Percentiles rank a stretch among this genome's conserved stretches.
These are phyloP conservation scores for Phaeosphaeria sp. DNA, from an alignment of 2,329 filamentous ascomycete species.

Conservation along the genomic window DNA sequence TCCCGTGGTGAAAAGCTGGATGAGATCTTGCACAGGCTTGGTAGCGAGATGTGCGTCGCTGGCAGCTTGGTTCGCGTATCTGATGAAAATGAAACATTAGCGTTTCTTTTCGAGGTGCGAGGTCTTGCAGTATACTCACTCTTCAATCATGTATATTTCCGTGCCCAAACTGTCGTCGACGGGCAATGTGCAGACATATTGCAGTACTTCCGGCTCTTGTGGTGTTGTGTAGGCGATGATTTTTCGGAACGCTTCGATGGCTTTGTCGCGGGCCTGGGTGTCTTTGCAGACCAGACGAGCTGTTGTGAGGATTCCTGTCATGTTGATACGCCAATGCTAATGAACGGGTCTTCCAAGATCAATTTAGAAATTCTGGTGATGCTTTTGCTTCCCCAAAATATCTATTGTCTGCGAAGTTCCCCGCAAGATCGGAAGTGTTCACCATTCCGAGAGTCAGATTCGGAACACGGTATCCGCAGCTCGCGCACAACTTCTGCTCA, in stretches of 20 bases:
- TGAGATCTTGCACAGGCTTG: slow-evolving; percentile 29
- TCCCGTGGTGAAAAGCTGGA: slow-evolving; percentile 25
- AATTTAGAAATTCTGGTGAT: not conserved
- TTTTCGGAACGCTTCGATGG: slow-evolving; percentile 28
- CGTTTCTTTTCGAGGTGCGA: not conserved
- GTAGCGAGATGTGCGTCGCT: slow-evolving; percentile 29
- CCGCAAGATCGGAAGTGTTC: slow-evolving; percentile 15
- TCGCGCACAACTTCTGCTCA: not conserved
- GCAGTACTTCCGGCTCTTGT: slow-evolving; percentile 30
- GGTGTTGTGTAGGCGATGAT: slow-evolving; percentile 29
- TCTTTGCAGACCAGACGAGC: slow-evolving; percentile 27
- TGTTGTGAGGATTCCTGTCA: slow-evolving; percentile 29
- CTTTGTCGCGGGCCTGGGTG: slow-evolving; percentile 15
- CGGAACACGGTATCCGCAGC: slow-evolving; percentile 13
- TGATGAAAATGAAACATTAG: slow-evolving; percentile 1
- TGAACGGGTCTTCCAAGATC: too few relatives aligned
- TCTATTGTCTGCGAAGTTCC: not conserved
- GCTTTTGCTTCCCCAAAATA: not conserved
- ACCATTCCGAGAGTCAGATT: slow-evolving; percentile 7
- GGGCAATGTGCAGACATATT: slow-evolving; percentile 31
- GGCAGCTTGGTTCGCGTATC: slow-evolving; percentile 28
- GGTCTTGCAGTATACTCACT: slow-evolving; percentile 15
- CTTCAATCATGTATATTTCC: slow-evolving; percentile 38
- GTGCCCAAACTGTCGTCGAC: slow-evolving; percentile 18
- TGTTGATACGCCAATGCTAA: not conserved